phyloP scores from a whole-genome alignment of 257 asterid species.

The Solanum stenotomum region DNA sequence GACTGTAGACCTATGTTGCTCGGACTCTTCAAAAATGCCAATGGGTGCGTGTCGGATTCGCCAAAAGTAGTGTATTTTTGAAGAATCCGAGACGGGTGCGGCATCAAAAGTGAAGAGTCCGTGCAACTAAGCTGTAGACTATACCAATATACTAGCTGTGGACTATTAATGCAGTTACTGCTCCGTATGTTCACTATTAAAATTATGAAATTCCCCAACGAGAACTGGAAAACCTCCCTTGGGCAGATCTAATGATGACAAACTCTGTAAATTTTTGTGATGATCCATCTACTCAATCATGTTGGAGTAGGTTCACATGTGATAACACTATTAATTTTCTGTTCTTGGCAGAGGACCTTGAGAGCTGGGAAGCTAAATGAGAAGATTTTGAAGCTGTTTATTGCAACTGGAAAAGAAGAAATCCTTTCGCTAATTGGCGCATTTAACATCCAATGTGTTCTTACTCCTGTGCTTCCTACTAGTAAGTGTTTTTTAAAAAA shows the following conservation, averaged over 20 bases:
- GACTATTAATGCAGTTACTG: background rate
- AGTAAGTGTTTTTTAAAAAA: constrained; percentile 18
- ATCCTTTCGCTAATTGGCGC: constrained; percentile 52
- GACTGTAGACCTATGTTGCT: background rate
- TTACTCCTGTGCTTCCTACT: constrained; percentile 34
- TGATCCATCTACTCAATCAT: background rate
- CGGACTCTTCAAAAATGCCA: too few relatives aligned
- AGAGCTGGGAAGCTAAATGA: constrained; percentile 92
- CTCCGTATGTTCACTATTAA: background rate
- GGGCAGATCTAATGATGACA: background rate
- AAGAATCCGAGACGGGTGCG: too few relatives aligned
- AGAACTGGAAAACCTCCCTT: background rate
- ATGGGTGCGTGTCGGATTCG: too few relatives aligned
- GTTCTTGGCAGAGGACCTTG: constrained; percentile 60
- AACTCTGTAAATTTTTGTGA: background rate
- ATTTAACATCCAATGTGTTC: constrained; percentile 56
- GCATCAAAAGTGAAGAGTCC: too few relatives aligned
- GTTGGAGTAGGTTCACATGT: background rate
- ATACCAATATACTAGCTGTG: background rate
- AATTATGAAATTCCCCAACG: background rate
- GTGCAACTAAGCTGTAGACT: too few relatives aligned
- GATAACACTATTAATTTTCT: background rate
- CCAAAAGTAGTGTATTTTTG: too few relatives aligned
- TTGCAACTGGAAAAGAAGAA: constrained; percentile 88
- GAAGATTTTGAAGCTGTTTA: constrained; percentile 70